Evolutionary conservation across 192 early-diverging fungal genomes (phyloP), one percentile per base, ranked within the genome.

Genomic region (Backusella psychrophila): DNA sequence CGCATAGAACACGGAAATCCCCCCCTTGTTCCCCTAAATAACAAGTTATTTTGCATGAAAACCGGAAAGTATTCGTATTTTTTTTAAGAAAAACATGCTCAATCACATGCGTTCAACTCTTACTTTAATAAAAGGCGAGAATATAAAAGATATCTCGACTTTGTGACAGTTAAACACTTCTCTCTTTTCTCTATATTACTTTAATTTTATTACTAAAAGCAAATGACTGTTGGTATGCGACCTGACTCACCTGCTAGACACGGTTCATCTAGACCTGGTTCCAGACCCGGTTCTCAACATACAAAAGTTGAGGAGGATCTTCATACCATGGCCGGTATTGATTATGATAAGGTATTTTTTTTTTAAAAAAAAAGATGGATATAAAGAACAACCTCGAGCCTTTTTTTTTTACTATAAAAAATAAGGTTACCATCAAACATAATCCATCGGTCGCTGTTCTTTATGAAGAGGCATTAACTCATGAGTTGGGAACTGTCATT

Each of bases 391-490:
- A 34, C 3, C 21, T 36, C 15, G 4, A 17, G 6, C 35, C 21
- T 6, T 38, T 34, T n/a, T 59, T 59, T 26, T 26, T 14, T 4
- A 59, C 26, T 33, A 33, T 33, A 33, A 3, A 33, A 33, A 33
- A 26, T 26, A 59, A 77, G 76, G 78, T 89, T 83, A 86, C 93
- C 80, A 91, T 97, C 81, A 89, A 92, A 77, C 91, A 93, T 78
- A 96, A 98, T 75, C 85, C 91, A 33, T 90, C 92, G 3, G 91
- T 95, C 36, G 87, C 96, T 80, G 90, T 93, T 65, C 90, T 99
- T 26, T 99, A 99, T 85, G 96, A 97, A 85, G 93, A 96, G 74
- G 95, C 95, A 38, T 89, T 98, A 72, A 86, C 85, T 74, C 82
- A 93, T 84, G 95, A 98, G 84, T 68, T 74, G 23, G 96, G 96